phyloP scores from a whole-genome alignment of 176 grass and related monocot genomes.

The Musa acuminata region DNA sequence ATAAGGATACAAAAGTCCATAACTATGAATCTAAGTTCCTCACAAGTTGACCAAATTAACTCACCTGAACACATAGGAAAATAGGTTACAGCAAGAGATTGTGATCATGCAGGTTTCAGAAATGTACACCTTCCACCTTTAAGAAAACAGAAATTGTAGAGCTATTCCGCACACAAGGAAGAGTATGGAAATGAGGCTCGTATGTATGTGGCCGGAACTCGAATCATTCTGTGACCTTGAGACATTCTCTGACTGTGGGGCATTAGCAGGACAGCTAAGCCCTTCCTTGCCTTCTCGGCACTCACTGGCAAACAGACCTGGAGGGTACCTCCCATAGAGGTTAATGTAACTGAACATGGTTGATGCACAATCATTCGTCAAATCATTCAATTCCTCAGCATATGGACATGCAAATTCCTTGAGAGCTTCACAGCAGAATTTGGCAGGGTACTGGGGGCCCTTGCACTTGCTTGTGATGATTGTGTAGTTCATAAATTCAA shows the following conservation, averaged over 20 bases:
- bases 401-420: background rate
- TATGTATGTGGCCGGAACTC: background rate
- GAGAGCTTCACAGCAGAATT: background rate
- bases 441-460: background rate
- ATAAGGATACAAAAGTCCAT: background rate
- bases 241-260: background rate
- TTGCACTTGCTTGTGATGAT: conserved; percentile 10
- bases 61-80: background rate
- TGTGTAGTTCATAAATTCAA: background rate
- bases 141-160: background rate
- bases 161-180: conserved; percentile 1
- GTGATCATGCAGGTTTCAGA: background rate
- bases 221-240: background rate
- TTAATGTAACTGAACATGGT: background rate
- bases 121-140: background rate
- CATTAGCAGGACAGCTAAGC: background rate
- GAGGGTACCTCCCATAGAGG: background rate
- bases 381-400: background rate
- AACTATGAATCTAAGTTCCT: background rate
- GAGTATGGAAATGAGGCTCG: background rate
- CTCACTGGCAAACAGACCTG: background rate
- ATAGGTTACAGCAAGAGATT: background rate
- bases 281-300: background rate
- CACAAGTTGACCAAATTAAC: background rate
- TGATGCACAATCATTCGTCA: background rate